Percentiles rank a stretch among this genome's conserved stretches.
Conservation (phyloP, 306 rosid genomes). For the Betula pendula region DNA sequence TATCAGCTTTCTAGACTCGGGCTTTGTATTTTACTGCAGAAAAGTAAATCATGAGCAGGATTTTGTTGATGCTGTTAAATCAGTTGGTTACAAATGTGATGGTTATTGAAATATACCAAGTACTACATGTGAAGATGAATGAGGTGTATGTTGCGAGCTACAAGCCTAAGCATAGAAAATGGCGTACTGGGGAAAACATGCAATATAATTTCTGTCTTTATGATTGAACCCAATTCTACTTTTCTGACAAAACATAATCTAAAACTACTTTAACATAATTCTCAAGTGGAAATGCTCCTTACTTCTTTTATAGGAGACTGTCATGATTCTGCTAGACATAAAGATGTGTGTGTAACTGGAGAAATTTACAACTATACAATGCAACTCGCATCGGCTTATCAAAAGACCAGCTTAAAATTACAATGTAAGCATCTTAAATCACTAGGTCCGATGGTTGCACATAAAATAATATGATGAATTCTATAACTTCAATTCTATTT, state of each 20-base stretch:
- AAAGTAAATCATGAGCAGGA: not conserved
- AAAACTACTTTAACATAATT: not conserved
- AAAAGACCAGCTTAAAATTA: conserved; percentile 31
- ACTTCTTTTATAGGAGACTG: conserved; percentile 81
- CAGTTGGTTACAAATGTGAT: not conserved
- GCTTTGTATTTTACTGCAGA: not conserved
- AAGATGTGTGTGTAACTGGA: conserved; percentile 78
- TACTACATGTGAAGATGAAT: not conserved
- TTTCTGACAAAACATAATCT: not conserved
- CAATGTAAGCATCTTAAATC: conserved; percentile 44
- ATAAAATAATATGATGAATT: not conserved
- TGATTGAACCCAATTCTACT: not conserved
- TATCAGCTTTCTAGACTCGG: not conserved
- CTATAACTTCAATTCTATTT: conserved; percentile 1
- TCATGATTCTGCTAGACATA: conserved; percentile 65
- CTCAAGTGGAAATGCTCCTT: not conserved
- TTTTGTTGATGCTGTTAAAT: not conserved
- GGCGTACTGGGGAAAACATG: not conserved
- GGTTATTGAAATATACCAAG: not conserved
- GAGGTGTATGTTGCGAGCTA: not conserved
- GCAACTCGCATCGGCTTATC: conserved; percentile 62
- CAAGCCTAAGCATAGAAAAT: not conserved
- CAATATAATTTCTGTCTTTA: not conserved
- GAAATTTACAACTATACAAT: conserved; percentile 83
- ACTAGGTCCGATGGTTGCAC: conserved; percentile 7